These are phyloP conservation scores for Diaporthe ilicicola DNA, from an alignment of 2,329 filamentous ascomycete species.

Conservation along the genomic window DNA sequence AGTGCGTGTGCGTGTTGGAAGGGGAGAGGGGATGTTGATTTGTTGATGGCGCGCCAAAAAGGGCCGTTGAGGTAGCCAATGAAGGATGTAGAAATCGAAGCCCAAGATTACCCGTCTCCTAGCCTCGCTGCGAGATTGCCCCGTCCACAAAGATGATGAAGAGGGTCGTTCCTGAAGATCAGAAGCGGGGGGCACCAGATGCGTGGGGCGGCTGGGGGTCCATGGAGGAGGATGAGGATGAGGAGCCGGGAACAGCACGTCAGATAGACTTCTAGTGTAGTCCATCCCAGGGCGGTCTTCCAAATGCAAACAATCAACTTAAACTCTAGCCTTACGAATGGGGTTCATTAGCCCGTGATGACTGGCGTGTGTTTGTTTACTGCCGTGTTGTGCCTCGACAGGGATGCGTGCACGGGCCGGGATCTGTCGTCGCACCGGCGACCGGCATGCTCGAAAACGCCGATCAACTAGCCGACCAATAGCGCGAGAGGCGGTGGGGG, in stretches of 20 bases:
- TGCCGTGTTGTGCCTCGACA: constrained; percentile 9
- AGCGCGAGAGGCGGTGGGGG: background rate
- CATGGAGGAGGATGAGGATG: background rate
- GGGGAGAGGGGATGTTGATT: background rate
- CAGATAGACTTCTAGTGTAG: constrained; percentile 1
- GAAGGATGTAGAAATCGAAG: constrained; percentile 21
- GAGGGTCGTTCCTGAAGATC: constrained; percentile 32
- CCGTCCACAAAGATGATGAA: constrained; percentile 3
- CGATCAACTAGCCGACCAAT: constrained; percentile 12
- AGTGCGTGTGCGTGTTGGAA: background rate
- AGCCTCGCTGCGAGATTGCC: constrained; percentile 9
- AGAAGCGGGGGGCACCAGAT: constrained; percentile 6
- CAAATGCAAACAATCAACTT: constrained; percentile 21
- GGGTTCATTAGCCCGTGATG: background rate
- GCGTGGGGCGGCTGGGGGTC: constrained; percentile 19
- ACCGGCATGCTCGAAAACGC: constrained; percentile 26
- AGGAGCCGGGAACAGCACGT: background rate
- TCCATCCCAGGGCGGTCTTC: background rate
- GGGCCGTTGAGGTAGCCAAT: background rate
- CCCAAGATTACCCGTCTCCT: constrained; percentile 8
- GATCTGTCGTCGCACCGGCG: constrained; percentile 25
- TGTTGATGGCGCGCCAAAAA: constrained; percentile 19
- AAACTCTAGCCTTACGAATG: constrained; percentile 20
- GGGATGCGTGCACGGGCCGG: constrained; percentile 29
- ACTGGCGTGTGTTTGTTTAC: constrained; percentile 25